These are phyloP conservation scores for Boletus vinaceobasis DNA, from an alignment of 768 basidiomycete genomes.

Conservation along the genomic window DNA sequence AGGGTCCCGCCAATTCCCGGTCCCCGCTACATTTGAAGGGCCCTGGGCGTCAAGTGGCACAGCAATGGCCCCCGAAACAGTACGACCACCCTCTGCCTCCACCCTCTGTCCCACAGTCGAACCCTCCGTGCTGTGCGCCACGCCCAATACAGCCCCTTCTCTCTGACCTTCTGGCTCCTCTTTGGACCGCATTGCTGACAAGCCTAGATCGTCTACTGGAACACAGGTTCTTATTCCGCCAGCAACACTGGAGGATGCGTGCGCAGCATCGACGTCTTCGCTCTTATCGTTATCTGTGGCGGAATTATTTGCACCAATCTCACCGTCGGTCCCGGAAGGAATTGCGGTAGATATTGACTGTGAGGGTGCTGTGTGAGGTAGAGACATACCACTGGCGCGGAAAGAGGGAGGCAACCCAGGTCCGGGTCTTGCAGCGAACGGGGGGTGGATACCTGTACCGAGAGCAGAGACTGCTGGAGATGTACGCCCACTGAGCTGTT, in stretches of 20 bases:
- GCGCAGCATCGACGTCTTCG: background rate
- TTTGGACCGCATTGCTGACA: slow-evolving; percentile 3
- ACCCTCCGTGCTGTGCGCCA: slow-evolving; percentile 20
- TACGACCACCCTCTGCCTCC: slow-evolving; percentile 14
- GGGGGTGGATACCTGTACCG: slow-evolving; percentile 9
- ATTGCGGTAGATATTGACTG: slow-evolving; percentile 12
- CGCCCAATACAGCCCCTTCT: slow-evolving; percentile 14
- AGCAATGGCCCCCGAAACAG: slow-evolving; percentile 22
- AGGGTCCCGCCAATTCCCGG: slow-evolving; percentile 5
- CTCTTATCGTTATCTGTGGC: slow-evolving; percentile 6
- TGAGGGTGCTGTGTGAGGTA: background rate
- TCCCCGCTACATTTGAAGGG: slow-evolving; percentile 23
- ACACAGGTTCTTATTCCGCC: background rate
- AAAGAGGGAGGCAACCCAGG: slow-evolving; percentile 6
- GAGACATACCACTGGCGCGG: background rate
- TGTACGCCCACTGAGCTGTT: slow-evolving; percentile 22
- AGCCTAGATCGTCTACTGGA: background rate
- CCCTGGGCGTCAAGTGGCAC: slow-evolving; percentile 20
- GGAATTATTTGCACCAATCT: background rate
- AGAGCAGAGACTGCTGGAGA: slow-evolving; percentile 26
- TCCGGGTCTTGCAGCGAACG: slow-evolving; percentile 4
- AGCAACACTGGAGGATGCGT: slow-evolving; percentile 3
- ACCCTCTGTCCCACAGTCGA: slow-evolving; percentile 18
- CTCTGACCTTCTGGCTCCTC: slow-evolving; percentile 1
- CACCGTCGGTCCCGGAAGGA: background rate